Evolutionary conservation across 176 grass and related monocot species (phyloP), one percentile per base, ranked within the genome.

Genomic region (Triticum turgidum): DNA sequence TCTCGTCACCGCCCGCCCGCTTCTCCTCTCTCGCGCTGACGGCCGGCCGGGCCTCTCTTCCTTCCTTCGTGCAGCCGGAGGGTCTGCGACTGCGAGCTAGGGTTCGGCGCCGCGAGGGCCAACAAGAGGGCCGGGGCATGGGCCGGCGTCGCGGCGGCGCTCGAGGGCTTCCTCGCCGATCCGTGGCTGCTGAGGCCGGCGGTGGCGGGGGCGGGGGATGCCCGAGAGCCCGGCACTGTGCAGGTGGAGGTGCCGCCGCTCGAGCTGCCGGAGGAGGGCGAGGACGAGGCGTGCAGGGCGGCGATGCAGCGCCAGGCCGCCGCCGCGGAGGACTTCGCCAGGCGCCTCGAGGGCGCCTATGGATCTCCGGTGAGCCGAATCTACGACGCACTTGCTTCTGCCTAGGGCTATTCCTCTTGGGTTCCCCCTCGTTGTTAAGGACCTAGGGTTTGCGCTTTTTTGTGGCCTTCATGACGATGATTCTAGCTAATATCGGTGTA

Each of bases 21-120:
- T 37, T 34, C 4, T 51, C 7, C 33, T 7, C 52, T 9, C 81
- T 22, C 66, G 22, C 0, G 81, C 73, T 78, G 32, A 82, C 78
- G 59, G 44, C 12, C 52, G 34, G 44, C 44, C 44, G 33, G 25
- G 63, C 9, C 24, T 72, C 18, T 13, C 18, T 73, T 30, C 30
- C 2, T 66, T 14, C 78, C 2, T 70, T 13, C 30, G 61, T 41
- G 88, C 89, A 95, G 94, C 79, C 87, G 94, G 73, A 71, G 91
- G 88, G 86, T 95, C 69, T 95, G 94, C 89, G 87, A 93, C 62
- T 95, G 94, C 89, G 94, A 93, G 81, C 91, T 95, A 75, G 94
- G 94, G 87, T 93, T 93, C 45, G 84, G 73, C n/a, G 81, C 44
- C 29, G 38, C 75, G 65, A 35, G 41, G 70, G 74, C 21, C 47